phyloP scores from a whole-genome alignment of 148 eudicot genomes.

The Silene latifolia region DNA sequence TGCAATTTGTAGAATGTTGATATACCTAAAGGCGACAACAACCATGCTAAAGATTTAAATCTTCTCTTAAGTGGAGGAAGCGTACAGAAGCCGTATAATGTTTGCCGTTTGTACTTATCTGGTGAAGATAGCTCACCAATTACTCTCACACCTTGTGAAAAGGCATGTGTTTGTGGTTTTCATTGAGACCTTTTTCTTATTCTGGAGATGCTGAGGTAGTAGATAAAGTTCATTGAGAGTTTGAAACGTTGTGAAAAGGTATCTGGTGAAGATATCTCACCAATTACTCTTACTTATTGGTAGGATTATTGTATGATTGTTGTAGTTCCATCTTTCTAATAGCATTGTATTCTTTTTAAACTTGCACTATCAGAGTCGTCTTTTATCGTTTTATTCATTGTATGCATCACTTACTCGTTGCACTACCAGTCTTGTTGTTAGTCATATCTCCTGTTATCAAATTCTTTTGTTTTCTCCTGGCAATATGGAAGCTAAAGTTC shows the following conservation, averaged over 20 bases:
- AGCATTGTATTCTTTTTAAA: neutral
- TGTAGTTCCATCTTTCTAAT: neutral
- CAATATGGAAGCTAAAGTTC: neutral
- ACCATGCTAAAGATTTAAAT: slow-evolving; percentile 24
- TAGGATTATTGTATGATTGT: neutral
- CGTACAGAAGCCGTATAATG: slow-evolving; percentile 24
- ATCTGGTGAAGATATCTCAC: too few species aligned
- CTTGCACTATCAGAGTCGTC: too few species aligned
- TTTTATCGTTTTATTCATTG: too few species aligned
- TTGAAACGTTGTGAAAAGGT: too few species aligned
- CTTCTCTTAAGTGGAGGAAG: slow-evolving; percentile 29
- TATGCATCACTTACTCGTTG: too few species aligned
- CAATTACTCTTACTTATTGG: neutral
- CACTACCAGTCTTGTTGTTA: neutral
- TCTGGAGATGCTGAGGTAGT: neutral
- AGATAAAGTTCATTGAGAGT: too few species aligned
- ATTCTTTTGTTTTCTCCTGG: neutral
- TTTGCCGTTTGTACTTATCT: slow-evolving; percentile 57
- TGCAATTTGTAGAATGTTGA: slow-evolving; percentile 32
- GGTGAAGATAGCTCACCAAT: slow-evolving; percentile 54
- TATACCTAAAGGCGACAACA: slow-evolving; percentile 24
- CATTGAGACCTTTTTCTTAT: neutral
- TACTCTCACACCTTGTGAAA: slow-evolving; percentile 38
- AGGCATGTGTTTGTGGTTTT: slow-evolving; percentile 39
- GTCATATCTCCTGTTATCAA: neutral